Evolutionary conservation across 225 moss, liverwort and hornwort genomes (phyloP).

Genomic region (Anthoceros angustus): DNA sequence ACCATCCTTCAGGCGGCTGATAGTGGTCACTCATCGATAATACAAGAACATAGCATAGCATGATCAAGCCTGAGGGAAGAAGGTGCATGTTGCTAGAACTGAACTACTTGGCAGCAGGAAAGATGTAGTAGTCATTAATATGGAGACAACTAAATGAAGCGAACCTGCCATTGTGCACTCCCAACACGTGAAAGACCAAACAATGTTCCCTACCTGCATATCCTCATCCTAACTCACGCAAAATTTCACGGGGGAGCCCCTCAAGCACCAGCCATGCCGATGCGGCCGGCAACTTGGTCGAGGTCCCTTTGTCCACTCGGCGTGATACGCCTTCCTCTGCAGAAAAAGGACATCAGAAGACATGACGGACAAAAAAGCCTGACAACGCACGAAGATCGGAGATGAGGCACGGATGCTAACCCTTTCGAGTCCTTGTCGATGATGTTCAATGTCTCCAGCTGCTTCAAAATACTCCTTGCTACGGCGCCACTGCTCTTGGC

Average conservation of each 20-base stretch:
- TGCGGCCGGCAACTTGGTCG: constrained; percentile 1
- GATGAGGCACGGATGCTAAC: constrained; percentile 17
- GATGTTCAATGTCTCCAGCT: constrained; percentile 67
- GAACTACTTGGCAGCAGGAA: no score
- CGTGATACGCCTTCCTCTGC: background rate
- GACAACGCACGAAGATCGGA: background rate
- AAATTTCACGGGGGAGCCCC: no score
- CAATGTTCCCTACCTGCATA: no score
- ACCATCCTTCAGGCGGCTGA: no score
- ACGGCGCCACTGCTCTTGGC: constrained; percentile 84
- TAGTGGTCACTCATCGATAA: no score
- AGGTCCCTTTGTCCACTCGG: background rate
- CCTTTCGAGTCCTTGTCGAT: constrained; percentile 89
- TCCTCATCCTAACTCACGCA: no score
- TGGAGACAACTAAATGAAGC: no score
- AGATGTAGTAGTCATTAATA: background rate
- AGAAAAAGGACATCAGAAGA: background rate
- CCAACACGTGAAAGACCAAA: no score
- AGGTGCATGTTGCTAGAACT: background rate
- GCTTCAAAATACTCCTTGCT: constrained; percentile 66
- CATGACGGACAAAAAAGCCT: background rate
- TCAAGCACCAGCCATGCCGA: background rate
- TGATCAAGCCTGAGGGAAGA: background rate
- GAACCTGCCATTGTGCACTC: no score
- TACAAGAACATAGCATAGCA: no score